These are phyloP conservation scores for Colletotrichum brevisporum DNA, from an alignment of 2,329 filamentous ascomycete species.

Conservation along the genomic window DNA sequence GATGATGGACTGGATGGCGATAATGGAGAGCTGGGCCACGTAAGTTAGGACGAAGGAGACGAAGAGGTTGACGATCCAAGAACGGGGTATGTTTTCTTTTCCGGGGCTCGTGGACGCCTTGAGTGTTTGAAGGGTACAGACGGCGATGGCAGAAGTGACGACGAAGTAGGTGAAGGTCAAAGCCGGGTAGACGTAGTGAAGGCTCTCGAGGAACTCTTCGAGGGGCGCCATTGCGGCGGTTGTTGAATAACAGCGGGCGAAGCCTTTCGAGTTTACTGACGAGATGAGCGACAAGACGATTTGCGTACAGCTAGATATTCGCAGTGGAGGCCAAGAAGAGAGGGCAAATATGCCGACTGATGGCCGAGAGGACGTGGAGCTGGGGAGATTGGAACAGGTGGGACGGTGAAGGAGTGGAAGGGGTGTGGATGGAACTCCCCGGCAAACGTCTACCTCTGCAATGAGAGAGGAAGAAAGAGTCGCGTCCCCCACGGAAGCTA, in stretches of 20 bases:
- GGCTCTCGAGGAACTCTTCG: slow-evolving; percentile 54
- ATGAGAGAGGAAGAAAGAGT: not conserved
- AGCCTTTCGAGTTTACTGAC: not conserved
- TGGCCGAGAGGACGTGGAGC: slow-evolving; percentile 7
- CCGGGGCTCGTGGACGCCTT: slow-evolving; percentile 51
- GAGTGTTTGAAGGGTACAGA: slow-evolving; percentile 67
- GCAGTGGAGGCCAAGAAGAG: not conserved
- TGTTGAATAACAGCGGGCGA: not conserved
- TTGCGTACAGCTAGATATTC: slow-evolving; percentile 1
- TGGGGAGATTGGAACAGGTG: slow-evolving; percentile 5
- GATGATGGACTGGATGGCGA: slow-evolving; percentile 54
- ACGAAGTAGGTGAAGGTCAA: slow-evolving; percentile 71
- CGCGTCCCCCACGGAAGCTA: slow-evolving; percentile 9
- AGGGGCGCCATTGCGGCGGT: slow-evolving; percentile 42
- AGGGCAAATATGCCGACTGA: not conserved
- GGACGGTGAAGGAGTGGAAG: not conserved
- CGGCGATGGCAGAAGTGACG: slow-evolving; percentile 62
- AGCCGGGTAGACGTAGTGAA: slow-evolving; percentile 73
- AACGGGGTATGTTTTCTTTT: slow-evolving; percentile 56
- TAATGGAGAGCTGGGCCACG: slow-evolving; percentile 59
- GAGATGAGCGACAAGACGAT: not conserved
- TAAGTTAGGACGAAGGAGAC: slow-evolving; percentile 61
- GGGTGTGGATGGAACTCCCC: slow-evolving; percentile 9
- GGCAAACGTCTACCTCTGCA: not conserved
- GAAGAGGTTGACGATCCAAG: slow-evolving; percentile 58